These are phyloP conservation scores for Phialemonium atrogriseum DNA, from an alignment of 2,329 filamentous ascomycete genomes.

Conservation along the genomic window DNA sequence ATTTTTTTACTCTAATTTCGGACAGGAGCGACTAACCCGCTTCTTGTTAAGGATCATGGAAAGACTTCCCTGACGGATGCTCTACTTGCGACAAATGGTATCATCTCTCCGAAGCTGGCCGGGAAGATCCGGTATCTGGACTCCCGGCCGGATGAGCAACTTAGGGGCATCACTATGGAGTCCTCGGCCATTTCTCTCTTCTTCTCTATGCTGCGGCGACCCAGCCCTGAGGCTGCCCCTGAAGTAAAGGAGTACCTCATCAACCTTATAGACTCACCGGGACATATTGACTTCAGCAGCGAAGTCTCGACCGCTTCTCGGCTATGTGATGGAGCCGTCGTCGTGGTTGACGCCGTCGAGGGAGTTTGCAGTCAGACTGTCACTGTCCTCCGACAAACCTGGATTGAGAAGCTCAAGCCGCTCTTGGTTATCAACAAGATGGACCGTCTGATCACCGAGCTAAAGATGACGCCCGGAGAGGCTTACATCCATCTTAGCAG, in stretches of 20 bases:
- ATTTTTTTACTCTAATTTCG: slow-evolving; percentile 25
- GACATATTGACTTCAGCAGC: slow-evolving; percentile 97
- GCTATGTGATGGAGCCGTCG: slow-evolving; percentile 87
- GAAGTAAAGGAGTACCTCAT: slow-evolving; percentile 85
- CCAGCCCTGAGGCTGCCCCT: slow-evolving; percentile 57
- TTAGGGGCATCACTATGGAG: slow-evolving; percentile 98
- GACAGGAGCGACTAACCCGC: slow-evolving; percentile 29
- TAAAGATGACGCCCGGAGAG: slow-evolving; percentile 86
- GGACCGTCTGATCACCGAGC: slow-evolving; percentile 85
- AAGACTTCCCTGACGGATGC: slow-evolving; percentile 97
- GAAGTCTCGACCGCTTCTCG: slow-evolving; percentile 95
- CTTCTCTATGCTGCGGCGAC: slow-evolving; percentile 81
- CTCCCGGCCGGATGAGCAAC: slow-evolving; percentile 90
- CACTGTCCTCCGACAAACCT: slow-evolving; percentile 88
- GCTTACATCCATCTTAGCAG: slow-evolving; percentile 85
- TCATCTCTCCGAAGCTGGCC: slow-evolving; percentile 94
- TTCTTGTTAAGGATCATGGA: slow-evolving; percentile 72
- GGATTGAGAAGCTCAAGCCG: slow-evolving; percentile 92
- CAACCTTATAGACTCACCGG: slow-evolving; percentile 95
- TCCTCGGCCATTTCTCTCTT: slow-evolving; percentile 95
- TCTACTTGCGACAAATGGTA: slow-evolving; percentile 95
- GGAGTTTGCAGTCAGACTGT: slow-evolving; percentile 98
- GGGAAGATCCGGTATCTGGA: slow-evolving; percentile 98
- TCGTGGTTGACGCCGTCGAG: slow-evolving; percentile 93
- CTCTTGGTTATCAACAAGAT: slow-evolving; percentile 97